These are phyloP conservation scores for Brassica incana DNA, from an alignment of 345 rosid species.

Conservation along the genomic window DNA sequence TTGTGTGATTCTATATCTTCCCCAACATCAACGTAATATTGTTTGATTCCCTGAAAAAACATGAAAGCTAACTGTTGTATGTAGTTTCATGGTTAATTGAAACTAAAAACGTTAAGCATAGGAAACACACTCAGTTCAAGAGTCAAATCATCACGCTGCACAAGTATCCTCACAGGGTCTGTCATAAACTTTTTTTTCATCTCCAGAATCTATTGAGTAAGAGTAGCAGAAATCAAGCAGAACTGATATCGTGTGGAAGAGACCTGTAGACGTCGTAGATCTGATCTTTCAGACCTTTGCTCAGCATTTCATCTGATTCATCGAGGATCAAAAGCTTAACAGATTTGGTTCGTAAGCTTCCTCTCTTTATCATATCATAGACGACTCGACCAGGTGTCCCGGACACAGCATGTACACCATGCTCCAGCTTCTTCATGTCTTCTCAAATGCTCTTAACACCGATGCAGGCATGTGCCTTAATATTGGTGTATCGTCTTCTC, in stretches of 20 bases:
- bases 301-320: slow-evolving; percentile 96
- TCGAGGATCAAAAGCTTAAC: slow-evolving; percentile 56
- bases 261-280: slow-evolving; percentile 91
- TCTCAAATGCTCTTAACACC: slow-evolving; percentile 98
- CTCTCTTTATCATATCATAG: slow-evolving; percentile 97
- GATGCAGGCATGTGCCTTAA: slow-evolving; percentile 81
- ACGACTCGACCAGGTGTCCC: slow-evolving; percentile 94
- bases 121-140: slow-evolving; percentile 41
- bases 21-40: slow-evolving; percentile 87
- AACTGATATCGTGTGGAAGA: slow-evolving; percentile 99
- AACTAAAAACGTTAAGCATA: too few species aligned
- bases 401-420: slow-evolving; percentile 68
- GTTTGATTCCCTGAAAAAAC: slow-evolving; percentile 72
- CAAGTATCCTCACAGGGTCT: slow-evolving; percentile 92
- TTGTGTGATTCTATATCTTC: too few species aligned
- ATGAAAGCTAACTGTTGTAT: not conserved
- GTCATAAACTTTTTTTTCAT: slow-evolving; percentile 92
- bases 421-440: slow-evolving; percentile 76
- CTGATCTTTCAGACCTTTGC: slow-evolving; percentile 98
- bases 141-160: slow-evolving; percentile 97
- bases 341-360: slow-evolving; percentile 86
- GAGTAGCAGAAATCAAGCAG: slow-evolving; percentile 90
- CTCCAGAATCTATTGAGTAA: slow-evolving; percentile 94
- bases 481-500: slow-evolving; percentile 73
- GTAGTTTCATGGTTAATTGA: not conserved